A percentile compares a stretch with the other conserved stretches of the same genome.
phyloP scores from a whole-genome alignment of 768 basidiomycete species.

The Coprinopsis strossmayeri region DNA sequence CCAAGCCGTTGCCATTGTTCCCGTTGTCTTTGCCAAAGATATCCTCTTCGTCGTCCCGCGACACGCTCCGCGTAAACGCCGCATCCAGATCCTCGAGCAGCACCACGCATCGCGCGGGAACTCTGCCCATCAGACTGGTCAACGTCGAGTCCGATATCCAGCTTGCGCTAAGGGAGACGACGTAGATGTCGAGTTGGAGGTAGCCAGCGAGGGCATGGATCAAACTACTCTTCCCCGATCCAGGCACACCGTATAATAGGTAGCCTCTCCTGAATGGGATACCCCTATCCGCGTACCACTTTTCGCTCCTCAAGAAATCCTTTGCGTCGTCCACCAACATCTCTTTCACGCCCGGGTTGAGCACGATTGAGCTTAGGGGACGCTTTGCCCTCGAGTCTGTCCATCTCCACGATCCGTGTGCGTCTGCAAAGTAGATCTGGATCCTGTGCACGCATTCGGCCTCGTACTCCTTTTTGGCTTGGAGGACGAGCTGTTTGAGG shows the following conservation, averaged over 20 bases:
- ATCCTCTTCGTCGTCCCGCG: constrained; percentile 47
- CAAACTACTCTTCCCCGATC: constrained; percentile 80
- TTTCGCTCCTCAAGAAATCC: constrained; percentile 81
- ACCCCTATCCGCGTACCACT: constrained; percentile 93
- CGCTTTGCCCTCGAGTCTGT: constrained; percentile 84
- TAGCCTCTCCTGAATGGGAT: constrained; percentile 90
- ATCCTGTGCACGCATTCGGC: constrained; percentile 83
- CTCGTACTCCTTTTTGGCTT: constrained; percentile 87
- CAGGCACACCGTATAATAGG: constrained; percentile 77
- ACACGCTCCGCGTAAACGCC: constrained; percentile 73
- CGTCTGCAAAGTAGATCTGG: constrained; percentile 86
- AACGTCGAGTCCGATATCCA: constrained; percentile 88
- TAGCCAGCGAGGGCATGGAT: constrained; percentile 87
- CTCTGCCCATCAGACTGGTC: constrained; percentile 79
- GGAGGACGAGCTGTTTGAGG: constrained; percentile 82
- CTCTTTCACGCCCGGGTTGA: constrained; percentile 86
- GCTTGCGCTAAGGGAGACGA: constrained; percentile 77
- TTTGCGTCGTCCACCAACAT: constrained; percentile 78
- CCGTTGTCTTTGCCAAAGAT: constrained; percentile 30
- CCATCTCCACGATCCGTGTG: constrained; percentile 84
- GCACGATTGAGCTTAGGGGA: constrained; percentile 81
- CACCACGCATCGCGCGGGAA: constrained; percentile 80
- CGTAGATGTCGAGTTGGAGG: constrained; percentile 87
- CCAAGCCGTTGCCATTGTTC: constrained; percentile 18
- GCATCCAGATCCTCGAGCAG: constrained; percentile 90